These are phyloP conservation scores for Mycena epipterygia DNA, from an alignment of 768 basidiomycete genomes.

Conservation along the genomic window DNA sequence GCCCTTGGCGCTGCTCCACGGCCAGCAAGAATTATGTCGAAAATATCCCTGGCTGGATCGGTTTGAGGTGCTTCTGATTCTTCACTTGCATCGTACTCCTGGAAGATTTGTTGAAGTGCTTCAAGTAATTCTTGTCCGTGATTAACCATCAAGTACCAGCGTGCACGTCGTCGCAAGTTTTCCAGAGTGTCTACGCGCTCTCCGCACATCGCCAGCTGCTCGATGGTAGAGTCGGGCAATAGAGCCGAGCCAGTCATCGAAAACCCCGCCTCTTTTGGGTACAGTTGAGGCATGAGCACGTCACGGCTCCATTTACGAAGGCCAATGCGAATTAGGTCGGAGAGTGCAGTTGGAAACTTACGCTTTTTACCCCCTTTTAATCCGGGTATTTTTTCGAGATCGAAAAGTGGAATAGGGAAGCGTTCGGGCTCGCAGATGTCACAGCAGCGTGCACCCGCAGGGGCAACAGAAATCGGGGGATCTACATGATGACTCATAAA, in stretches of 20 bases:
- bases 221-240: conserved; percentile 20
- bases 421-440: conserved; percentile 18
- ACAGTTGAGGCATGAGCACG: conserved; percentile 11
- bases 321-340: not conserved
- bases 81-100: not conserved
- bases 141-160: not conserved
- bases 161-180: conserved; percentile 11
- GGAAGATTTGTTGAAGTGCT: not conserved
- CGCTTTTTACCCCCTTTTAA: conserved; percentile 28
- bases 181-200: conserved; percentile 13
- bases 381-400: conserved; percentile 4
- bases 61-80: not conserved
- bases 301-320: conserved; percentile 22
- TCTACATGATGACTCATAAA: not conserved
- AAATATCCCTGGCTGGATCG: not conserved
- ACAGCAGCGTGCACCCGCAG: conserved; percentile 28
- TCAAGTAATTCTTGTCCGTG: not conserved
- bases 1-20: not conserved
- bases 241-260: conserved; percentile 16
- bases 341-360: not conserved
- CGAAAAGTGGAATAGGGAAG: conserved; percentile 23
- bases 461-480: not conserved
- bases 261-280: conserved; percentile 23
- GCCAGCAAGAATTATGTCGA: not conserved
- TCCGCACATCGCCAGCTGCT: conserved; percentile 22